Evolutionary conservation across 257 asterid species (phyloP), one percentile per base, ranked within the genome.

Genomic region (Salvia miltiorrhiza): DNA sequence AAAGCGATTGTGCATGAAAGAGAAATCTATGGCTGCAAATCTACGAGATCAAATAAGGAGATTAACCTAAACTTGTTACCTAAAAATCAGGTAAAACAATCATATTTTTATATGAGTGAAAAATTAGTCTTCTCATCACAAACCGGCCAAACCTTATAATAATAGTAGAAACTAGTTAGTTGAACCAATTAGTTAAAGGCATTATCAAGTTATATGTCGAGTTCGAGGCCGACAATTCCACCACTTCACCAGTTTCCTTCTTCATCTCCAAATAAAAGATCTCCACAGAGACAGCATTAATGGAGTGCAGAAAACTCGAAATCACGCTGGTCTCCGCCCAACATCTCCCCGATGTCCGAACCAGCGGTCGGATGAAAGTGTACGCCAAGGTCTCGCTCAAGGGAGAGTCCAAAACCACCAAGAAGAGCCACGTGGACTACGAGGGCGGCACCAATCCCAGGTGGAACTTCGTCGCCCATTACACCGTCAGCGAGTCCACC

Each of bases 401-500:
- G 13, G 74, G 66, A 5, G 66, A 17, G 1, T 35, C 47, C 1
- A 57, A 19, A 57, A 57, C 75, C 60, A 45, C 52, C 59, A 37
- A 32, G 45, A 47, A 58, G 21, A 59, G 37, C 60, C 68, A 9
- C 54, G 41, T 21, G 9, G 75, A 70, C 52, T 7, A 28, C 2
- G 7, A 3, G 23, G 61, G 32, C 8, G 49, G 19, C 39, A 54
- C 70, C 7, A 74, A 67, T 12, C 82, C 85, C 8, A 9, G 41
- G 37, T 81, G 82, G 82, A 71, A 71, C 2, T 70, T 66, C 76
- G 56, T 28, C 41, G 33, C 58, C 1, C 63, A 52, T 9, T 81
- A 70, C 73, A 72, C 73, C 0, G 13, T 79, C 26, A 72, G 69
- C 28, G 83, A 79, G 75, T 52, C 76, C 12, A 54, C 48, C 0